A percentile compares a stretch with the other conserved stretches of the same genome.
phyloP scores from a whole-genome alignment of 345 rosid species.

The Sonneratia alba region DNA sequence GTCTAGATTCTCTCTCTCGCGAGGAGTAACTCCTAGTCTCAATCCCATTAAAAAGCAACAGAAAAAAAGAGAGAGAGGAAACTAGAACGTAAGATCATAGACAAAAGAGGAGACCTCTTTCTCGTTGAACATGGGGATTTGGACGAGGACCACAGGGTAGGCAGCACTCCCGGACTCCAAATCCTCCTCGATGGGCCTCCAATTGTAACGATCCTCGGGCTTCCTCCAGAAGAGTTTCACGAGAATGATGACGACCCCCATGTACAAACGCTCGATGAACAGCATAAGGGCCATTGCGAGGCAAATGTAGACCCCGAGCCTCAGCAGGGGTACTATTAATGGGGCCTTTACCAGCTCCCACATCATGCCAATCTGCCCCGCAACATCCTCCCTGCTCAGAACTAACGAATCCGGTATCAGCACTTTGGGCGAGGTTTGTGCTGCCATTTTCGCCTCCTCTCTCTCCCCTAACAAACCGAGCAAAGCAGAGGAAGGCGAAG shows the following conservation, averaged over 20 bases:
- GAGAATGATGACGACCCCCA: constrained; percentile 94
- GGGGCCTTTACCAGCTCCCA: constrained; percentile 97
- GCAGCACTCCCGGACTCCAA: constrained; percentile 59
- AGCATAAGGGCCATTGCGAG: constrained; percentile 85
- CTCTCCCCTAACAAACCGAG: no score
- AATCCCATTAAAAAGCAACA: background rate
- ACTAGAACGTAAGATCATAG: background rate
- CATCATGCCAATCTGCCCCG: constrained; percentile 56
- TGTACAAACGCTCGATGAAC: constrained; percentile 72
- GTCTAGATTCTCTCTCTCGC: no score
- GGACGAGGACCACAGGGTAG: constrained; percentile 78
- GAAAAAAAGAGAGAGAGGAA: background rate
- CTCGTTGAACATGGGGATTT: constrained; percentile 99
- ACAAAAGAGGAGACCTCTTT: constrained; percentile 42
- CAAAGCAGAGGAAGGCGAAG: no score
- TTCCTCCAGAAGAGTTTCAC: constrained; percentile 91
- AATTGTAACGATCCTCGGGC: constrained; percentile 78
- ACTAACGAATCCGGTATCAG: constrained; percentile 4
- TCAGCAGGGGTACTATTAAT: constrained; percentile 75
- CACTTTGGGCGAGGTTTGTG: no score
- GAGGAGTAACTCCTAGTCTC: no score
- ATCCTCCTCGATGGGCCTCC: constrained; percentile 60
- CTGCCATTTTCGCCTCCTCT: no score
- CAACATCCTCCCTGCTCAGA: constrained; percentile 55
- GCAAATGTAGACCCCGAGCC: constrained; percentile 54